Base-by-base conservation (phyloP, 2,329 filamentous ascomycete species). In the Botrytis galanthina region DNA sequence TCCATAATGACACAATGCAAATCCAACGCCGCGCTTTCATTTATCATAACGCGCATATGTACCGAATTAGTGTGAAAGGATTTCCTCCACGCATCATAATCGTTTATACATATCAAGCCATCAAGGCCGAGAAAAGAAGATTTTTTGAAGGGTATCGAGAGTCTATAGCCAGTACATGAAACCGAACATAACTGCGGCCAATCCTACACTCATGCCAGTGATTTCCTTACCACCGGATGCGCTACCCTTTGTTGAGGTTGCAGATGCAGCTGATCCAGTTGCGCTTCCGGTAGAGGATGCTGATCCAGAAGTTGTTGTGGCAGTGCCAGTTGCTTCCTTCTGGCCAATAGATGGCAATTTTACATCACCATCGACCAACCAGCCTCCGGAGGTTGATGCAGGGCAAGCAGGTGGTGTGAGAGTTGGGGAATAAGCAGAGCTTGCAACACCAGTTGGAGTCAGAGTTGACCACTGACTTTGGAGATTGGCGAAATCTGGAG, bases 401-500 rank as follows among this genome's bases (percentile, higher is more conserved):
- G 94, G 94, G 82, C 94, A 97, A 3, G 87, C 83, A 4, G 91
- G 89, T 2, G 91, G 88, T 1, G 88, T 89, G 22, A 90, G 84
- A 2, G 84, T 86, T 9, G 90, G 85, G 35, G 87, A 86, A 83
- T 97, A 97, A 42, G 87, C 87, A 2, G 88, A 86, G 70, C 86
- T 87, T 60, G 87, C 86, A 60, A 95, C 87, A 48, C 93, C 92
- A 0, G 89, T 89, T 0, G 94, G 93, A 12, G 84, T 87, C 71
- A 93, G 83, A 6, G 88, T 91, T 10, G 90, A 90, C 94, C 94
- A 97, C 77, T 93, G 90, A 42, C 84, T 86, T 83, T 91, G 90
- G 74, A 97, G 87, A 81, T 96, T 96, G 78, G 85, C 81, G 81
- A 95, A 97, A 80, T 97, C 94, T 0, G 94, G 93, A 9, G 84